Percentiles rank a stretch among this genome's conserved stretches.
Conservation (phyloP, 805 yeast species). For the Pichia exigua region DNA sequence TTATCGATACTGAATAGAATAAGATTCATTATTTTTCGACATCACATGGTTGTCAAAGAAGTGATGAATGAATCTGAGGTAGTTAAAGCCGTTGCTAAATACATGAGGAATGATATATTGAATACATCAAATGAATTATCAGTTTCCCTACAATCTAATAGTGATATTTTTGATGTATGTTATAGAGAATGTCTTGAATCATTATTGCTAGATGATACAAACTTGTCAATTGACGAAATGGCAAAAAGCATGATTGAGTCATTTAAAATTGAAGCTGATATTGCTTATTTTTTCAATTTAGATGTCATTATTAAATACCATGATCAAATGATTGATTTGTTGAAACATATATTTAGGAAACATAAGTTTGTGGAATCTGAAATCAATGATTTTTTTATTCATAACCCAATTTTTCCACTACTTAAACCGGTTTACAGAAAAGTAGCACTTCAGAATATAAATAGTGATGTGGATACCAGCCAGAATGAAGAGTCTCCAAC, state of each 20-base stretch:
- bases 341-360: slow-evolving; percentile 7
- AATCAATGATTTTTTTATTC: slow-evolving; percentile 18
- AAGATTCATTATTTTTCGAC: slow-evolving; percentile 2
- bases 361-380: slow-evolving; percentile 3
- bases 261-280: not conserved
- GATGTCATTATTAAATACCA: slow-evolving; percentile 3
- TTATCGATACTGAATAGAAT: slow-evolving; percentile 5
- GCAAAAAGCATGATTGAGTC: not conserved
- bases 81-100: not conserved
- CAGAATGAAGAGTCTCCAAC: not conserved
- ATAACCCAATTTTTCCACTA: slow-evolving; percentile 23
- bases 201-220: not conserved
- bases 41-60: slow-evolving; percentile 2
- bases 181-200: slow-evolving; percentile 1
- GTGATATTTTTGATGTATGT: not conserved
- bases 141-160: slow-evolving; percentile 1
- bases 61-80: not conserved
- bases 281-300: slow-evolving; percentile 4
- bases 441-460: slow-evolving; percentile 4
- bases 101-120: not conserved
- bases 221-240: not conserved
- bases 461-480: slow-evolving; percentile 1
- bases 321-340: slow-evolving; percentile 1
- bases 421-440: slow-evolving; percentile 16
- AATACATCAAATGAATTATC: not conserved